phyloP scores from a whole-genome alignment of 2,329 filamentous ascomycete species.

The Talaromyces sp. region DNA sequence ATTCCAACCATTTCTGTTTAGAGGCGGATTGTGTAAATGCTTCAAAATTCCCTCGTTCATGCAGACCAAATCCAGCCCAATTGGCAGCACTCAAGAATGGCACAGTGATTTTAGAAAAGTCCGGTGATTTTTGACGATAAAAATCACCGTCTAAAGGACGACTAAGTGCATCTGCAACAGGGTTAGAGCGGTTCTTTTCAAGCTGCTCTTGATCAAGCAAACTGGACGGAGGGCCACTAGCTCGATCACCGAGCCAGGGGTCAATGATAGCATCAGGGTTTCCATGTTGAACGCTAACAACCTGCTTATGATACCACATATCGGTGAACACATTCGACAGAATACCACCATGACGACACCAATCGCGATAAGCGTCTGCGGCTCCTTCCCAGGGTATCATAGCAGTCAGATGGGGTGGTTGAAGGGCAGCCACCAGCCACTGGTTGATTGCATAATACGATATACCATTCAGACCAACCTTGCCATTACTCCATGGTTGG shows the following conservation, averaged over 20 bases:
- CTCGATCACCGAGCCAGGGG: neutral
- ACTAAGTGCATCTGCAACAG: neutral
- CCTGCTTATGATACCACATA: slow-evolving; percentile 36
- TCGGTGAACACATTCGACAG: slow-evolving; percentile 23
- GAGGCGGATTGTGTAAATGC: slow-evolving; percentile 2
- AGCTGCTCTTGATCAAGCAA: neutral
- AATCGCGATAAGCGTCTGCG: slow-evolving; percentile 50
- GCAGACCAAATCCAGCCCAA: slow-evolving; percentile 1
- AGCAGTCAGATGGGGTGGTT: slow-evolving; percentile 40
- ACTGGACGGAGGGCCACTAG: neutral
- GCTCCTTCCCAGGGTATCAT: slow-evolving; percentile 55
- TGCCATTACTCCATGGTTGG: slow-evolving; percentile 49
- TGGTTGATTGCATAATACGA: slow-evolving; percentile 50
- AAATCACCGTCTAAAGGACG: neutral
- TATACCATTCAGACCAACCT: slow-evolving; percentile 50
- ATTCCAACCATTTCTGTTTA: neutral
- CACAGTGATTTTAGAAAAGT: neutral
- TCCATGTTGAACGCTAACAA: slow-evolving; percentile 6
- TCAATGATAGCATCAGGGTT: neutral
- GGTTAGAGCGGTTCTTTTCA: neutral
- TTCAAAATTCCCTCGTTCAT: slow-evolving; percentile 4
- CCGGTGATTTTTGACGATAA: neutral
- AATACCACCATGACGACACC: slow-evolving; percentile 57
- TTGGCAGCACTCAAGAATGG: neutral
- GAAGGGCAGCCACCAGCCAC: slow-evolving; percentile 50